A percentile compares a stretch with the other conserved stretches of the same genome.
Conservation (phyloP, 2,329 filamentous ascomycete species). For the Balansia obtecta region DNA sequence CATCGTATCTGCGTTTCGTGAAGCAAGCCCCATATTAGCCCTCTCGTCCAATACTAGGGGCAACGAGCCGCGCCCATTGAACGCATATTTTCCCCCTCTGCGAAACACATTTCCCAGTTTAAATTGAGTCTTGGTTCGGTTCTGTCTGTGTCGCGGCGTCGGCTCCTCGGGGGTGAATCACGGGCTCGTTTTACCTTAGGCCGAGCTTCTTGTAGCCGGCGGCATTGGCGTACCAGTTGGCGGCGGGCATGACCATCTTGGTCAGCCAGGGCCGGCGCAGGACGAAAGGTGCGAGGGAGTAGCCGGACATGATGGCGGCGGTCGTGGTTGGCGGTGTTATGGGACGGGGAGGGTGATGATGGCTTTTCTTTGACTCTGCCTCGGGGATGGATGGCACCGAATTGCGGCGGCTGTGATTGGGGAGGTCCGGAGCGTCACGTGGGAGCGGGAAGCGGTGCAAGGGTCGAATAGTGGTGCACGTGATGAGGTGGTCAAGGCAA, state of each 20-base stretch:
- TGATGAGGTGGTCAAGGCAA: too few relatives aligned
- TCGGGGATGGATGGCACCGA: constrained; percentile 17
- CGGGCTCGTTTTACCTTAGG: constrained; percentile 50
- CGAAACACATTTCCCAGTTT: too few relatives aligned
- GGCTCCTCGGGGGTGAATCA: constrained; percentile 10
- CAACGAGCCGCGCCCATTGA: neutral
- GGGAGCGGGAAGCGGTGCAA: constrained; percentile 2
- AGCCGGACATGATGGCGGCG: constrained; percentile 52
- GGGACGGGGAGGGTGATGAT: constrained; percentile 11
- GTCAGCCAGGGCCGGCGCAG: constrained; percentile 76
- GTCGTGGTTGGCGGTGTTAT: too few relatives aligned
- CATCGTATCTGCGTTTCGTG: constrained; percentile 59
- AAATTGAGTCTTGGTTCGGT: too few relatives aligned
- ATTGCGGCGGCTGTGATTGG: constrained; percentile 21
- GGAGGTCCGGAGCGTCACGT: constrained; percentile 22
- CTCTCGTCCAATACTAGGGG: neutral
- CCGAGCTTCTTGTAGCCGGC: constrained; percentile 89
- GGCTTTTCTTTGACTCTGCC: constrained; percentile 7
- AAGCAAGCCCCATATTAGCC: constrained; percentile 13
- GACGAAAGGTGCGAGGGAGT: constrained; percentile 62
- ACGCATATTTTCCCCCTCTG: neutral
- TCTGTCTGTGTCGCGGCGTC: too few relatives aligned
- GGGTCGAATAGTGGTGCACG: neutral
- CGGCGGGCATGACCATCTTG: constrained; percentile 62
- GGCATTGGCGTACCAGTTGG: constrained; percentile 80